phyloP scores from a whole-genome alignment of 148 eudicot species.

The Simmondsia chinensis region DNA sequence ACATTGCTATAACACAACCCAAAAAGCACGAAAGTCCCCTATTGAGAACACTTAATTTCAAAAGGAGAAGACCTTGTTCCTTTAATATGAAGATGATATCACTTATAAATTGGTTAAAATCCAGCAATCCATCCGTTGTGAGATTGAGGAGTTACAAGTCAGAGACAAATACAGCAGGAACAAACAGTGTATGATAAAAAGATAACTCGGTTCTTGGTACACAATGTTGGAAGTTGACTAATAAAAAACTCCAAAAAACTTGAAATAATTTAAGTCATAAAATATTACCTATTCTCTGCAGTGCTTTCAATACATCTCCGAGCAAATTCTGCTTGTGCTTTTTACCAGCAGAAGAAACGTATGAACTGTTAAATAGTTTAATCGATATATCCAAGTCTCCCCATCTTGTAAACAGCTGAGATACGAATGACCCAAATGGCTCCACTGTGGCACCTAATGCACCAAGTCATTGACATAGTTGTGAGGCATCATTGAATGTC shows the following conservation, averaged over 20 bases:
- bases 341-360: constrained; percentile 57
- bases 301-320: constrained; percentile 43
- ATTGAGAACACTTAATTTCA: too few relatives aligned
- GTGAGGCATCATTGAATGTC: not conserved
- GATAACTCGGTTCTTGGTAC: too few relatives aligned
- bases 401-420: constrained; percentile 83
- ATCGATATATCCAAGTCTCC: constrained; percentile 92
- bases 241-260: not conserved
- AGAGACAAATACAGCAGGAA: too few relatives aligned
- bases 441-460: constrained; percentile 91
- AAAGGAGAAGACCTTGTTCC: too few relatives aligned
- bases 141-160: too few relatives aligned
- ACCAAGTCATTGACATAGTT: constrained; percentile 6
- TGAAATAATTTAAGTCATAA: constrained; percentile 4
- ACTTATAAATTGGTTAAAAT: too few relatives aligned
- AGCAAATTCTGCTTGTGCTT: constrained; percentile 71
- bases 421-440: constrained; percentile 93
- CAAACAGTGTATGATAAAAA: too few relatives aligned
- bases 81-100: too few relatives aligned
- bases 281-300: constrained; percentile 53
- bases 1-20: too few relatives aligned
- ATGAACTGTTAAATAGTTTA: constrained; percentile 64
- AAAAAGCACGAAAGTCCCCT: too few relatives aligned
- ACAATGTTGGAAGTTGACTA: too few relatives aligned
- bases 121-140: too few relatives aligned